Evolutionary conservation across 164 flowering plant genomes (phyloP).

Genomic region (Tetrastigma voinierianum): DNA sequence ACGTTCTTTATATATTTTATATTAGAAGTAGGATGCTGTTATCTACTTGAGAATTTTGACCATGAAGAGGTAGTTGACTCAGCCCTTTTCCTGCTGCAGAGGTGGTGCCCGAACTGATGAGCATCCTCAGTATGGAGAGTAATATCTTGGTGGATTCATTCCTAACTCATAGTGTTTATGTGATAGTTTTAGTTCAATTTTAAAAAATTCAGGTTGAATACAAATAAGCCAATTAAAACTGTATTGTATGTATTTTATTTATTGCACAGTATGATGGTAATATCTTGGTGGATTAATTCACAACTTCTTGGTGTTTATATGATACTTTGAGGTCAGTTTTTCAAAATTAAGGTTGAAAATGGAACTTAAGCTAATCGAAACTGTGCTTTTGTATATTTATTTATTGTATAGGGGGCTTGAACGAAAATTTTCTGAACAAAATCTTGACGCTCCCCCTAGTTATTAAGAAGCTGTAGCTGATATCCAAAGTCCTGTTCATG

Average conservation of each 20-base stretch:
- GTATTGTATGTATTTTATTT: neutral
- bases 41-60: neutral
- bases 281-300: too few relatives aligned
- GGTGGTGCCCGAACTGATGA: slow-evolving; percentile 76
- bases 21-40: neutral
- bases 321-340: too few relatives aligned
- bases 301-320: too few relatives aligned
- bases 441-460: slow-evolving; percentile 81
- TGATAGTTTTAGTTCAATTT: neutral
- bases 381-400: too few relatives aligned
- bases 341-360: too few relatives aligned
- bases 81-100: slow-evolving; percentile 35
- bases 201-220: neutral
- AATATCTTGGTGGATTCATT: slow-evolving; percentile 13
- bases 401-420: slow-evolving; percentile 41
- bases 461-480: slow-evolving; percentile 80
- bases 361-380: too few relatives aligned
- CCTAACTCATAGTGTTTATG: neutral
- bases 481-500: slow-evolving; percentile 49
- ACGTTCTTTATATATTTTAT: neutral
- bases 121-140: slow-evolving; percentile 83
- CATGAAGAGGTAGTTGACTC: neutral
- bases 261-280: too few relatives aligned
- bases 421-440: slow-evolving; percentile 73
- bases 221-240: too few relatives aligned